Evolutionary conservation across 257 asterid genomes (phyloP), one percentile per base, ranked within the genome.

Genomic region (Cruciata laevipes): DNA sequence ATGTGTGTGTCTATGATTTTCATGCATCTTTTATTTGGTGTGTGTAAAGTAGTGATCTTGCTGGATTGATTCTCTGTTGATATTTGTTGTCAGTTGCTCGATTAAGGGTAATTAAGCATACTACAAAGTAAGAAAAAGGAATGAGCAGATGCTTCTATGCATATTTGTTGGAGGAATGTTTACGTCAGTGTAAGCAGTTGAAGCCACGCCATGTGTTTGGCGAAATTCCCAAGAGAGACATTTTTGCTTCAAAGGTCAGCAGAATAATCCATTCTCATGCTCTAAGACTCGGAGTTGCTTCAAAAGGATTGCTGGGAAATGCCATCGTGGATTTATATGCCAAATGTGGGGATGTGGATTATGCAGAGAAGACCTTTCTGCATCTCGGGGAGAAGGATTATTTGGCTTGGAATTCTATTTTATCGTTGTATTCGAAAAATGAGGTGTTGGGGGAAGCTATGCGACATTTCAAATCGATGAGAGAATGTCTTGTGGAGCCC

Each of bases 241-340:
- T 63, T 35, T 49, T 14, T 75, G 79, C 96, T 23, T 42, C 73
- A 9, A 80, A 73, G 65, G 68, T 72, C 3, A 84, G 85, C 69
- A 88, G 78, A 75, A 25, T 65, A n/a, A 62, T 86, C 68, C 97
- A 90, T 74, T 80, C 84, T 13, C 84, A 75, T 60, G 74, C 88
- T 74, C 24, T 89, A 71, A 85, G 73, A 25, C 73, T 61, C 44
- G 90, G 95, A 32, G 57, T 80, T 66, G 84, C 87, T 5, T 68
- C 85, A 66, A 57, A 77, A 53, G 85, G 90, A 55, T 69, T 68
- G 42, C 69, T 93, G 61, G 96, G 83, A 69, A 82, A 75, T 80
- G 83, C 90, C 70, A 84, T 93, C 73, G 83, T 90, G 71, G 99
- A 93, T 74, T 86, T 93, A 65, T 93, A 93, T 55, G 84, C 95